These are phyloP conservation scores for Nigrospora oryzae DNA, from an alignment of 2,329 filamentous ascomycete species.

Conservation along the genomic window DNA sequence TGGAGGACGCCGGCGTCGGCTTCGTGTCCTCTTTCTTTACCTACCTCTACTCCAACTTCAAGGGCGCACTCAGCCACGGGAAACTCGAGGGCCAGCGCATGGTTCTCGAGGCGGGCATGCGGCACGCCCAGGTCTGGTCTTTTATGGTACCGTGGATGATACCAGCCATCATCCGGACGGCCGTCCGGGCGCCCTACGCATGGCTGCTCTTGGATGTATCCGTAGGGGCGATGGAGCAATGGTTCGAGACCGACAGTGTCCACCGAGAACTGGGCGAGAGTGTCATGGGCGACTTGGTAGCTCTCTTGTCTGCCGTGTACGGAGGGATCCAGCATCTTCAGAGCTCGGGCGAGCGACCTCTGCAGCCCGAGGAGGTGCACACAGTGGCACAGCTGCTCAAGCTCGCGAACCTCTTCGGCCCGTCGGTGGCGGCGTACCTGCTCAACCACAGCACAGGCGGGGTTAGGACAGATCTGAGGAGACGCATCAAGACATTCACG, in stretches of 20 bases:
- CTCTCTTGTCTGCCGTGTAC: conserved; percentile 21
- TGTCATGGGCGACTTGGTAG: conserved; percentile 21
- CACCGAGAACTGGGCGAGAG: conserved; percentile 27
- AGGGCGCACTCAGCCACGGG: conserved; percentile 40
- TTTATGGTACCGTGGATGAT: conserved; percentile 46
- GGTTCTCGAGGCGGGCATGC: conserved; percentile 41
- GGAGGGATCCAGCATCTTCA: conserved; percentile 17
- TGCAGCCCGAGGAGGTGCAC: conserved; percentile 15
- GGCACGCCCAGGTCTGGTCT: conserved; percentile 29
- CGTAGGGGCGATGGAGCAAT: conserved; percentile 28
- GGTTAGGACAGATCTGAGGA: conserved; percentile 7
- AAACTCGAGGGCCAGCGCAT: conserved; percentile 35
- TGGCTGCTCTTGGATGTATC: conserved; percentile 45
- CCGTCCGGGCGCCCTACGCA: conserved; percentile 21
- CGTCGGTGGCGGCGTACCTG: conserved; percentile 16
- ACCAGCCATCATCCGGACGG: conserved; percentile 38
- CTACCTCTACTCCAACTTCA: conserved; percentile 50
- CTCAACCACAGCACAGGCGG: conserved; percentile 13
- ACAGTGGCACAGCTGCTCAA: conserved; percentile 12
- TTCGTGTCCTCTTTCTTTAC: conserved; percentile 44
- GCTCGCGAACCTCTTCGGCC: conserved; percentile 18
- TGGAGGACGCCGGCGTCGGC: conserved; percentile 41
- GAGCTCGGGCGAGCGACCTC: conserved; percentile 4
- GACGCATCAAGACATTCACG: conserved; percentile 11
- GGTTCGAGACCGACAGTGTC: conserved; percentile 24